Evolutionary conservation across 164 flowering plant species (phyloP).

Genomic region (Stephania japonica): DNA sequence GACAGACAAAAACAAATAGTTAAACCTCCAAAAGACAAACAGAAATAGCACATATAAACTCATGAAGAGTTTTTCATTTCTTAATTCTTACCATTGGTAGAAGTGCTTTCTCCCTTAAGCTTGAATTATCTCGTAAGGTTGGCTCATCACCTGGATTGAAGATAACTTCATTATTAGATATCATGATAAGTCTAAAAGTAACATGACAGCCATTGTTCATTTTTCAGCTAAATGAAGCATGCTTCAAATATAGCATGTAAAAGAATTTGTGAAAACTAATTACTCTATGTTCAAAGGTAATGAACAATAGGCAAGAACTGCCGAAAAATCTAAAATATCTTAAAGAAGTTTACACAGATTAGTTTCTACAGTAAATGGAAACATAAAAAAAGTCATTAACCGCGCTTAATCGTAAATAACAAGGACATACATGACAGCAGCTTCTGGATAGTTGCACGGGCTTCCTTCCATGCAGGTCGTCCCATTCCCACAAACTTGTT

Average conservation of each 20-base stretch:
- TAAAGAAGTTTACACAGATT: neutral
- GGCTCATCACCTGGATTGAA: constrained; percentile 65
- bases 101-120: constrained; percentile 63
- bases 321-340: neutral
- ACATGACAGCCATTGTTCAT: neutral
- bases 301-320: neutral
- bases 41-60: neutral
- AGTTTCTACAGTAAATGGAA: neutral
- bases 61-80: neutral
- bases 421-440: constrained; percentile 56
- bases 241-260: neutral
- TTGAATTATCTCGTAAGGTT: constrained; percentile 64
- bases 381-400: neutral
- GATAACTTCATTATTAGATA: neutral
- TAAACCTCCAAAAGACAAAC: neutral
- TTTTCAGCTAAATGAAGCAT: neutral
- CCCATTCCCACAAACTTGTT: constrained; percentile 83
- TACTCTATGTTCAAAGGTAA: no score
- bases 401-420: no score
- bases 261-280: neutral
- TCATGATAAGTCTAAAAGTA: no score
- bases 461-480: constrained; percentile 95
- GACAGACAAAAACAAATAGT: constrained; percentile 4
- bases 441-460: constrained; percentile 81
- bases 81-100: constrained; percentile 56